Percentiles rank a stretch among this genome's conserved stretches.
Evolutionary conservation across 2,329 filamentous ascomycete species (phyloP).

Genomic region (Sporothrix brunneoviolacea): DNA sequence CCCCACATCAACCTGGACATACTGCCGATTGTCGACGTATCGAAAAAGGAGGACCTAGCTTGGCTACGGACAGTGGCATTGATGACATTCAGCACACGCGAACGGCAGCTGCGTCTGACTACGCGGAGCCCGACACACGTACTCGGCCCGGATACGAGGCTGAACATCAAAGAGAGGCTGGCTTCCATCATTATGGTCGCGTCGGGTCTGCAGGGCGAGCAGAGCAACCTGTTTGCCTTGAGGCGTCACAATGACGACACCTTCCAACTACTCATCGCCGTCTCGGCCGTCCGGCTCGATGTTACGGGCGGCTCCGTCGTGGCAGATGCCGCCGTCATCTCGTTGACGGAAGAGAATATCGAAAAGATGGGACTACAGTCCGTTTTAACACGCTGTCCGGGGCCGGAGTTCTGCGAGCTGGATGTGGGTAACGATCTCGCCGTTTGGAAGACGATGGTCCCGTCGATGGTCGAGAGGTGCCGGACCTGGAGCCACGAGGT

Average conservation of each 20-base stretch:
- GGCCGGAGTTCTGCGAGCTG: constrained; percentile 32
- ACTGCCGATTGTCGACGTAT: constrained; percentile 36
- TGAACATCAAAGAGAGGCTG: constrained; percentile 44
- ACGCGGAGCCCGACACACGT: background rate
- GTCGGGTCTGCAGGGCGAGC: constrained; percentile 38
- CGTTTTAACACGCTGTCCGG: constrained; percentile 33
- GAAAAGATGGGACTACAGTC: constrained; percentile 25
- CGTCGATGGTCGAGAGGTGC: constrained; percentile 40
- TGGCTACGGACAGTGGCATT: constrained; percentile 36
- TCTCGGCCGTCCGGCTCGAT: constrained; percentile 40
- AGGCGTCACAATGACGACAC: constrained; percentile 30
- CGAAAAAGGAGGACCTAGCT: constrained; percentile 26
- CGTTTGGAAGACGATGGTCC: constrained; percentile 41
- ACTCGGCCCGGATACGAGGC: constrained; percentile 25
- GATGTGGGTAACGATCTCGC: constrained; percentile 47
- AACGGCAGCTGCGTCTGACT: constrained; percentile 27
- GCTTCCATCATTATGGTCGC: constrained; percentile 41
- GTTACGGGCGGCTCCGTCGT: constrained; percentile 35
- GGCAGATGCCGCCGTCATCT: constrained; percentile 41
- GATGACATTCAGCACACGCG: constrained; percentile 35
- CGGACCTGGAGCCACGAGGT: constrained; percentile 40
- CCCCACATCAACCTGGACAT: constrained; percentile 38
- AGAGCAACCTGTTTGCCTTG: constrained; percentile 39
- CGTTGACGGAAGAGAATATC: constrained; percentile 33
- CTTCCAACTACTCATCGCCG: constrained; percentile 35